Base-by-base conservation (phyloP, 2,329 filamentous ascomycete genomes). In the Penicillium sp. region DNA sequence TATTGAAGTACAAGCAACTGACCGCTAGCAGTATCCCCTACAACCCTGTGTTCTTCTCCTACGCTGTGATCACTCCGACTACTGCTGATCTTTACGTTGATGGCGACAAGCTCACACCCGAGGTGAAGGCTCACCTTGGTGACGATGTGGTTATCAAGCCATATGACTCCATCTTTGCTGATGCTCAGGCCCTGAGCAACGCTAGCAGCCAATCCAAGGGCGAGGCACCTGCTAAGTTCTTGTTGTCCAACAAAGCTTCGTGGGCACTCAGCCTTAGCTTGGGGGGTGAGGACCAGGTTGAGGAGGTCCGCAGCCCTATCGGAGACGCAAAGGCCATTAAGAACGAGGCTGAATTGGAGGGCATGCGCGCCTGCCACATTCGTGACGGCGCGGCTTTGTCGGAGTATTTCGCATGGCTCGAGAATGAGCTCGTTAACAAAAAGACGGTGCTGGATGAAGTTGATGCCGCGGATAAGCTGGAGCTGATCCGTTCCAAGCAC, bases 21-120 rank as follows among this genome's bases (percentile, higher is more conserved):
- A 58, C 51, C 11, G 9, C 49, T 27, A 40, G 40, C 61, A 84
- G 82, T 71, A 97, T 99, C 62, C 90, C 92, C 0, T 99, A 94
- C 78, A 99, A 99, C 70, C 94, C 94, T 0, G 94, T 99, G 48
- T 97, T 99, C 80, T 97, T 97, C 76, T 94, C 93, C 15, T 99
- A 97, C 68, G 93, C 93, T 43, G 83, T 94, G 41, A 79, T 99
- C 59, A 97, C 94, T 2, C 85, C 87, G 1, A 86, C 75, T 11
- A 80, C 85, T 1, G 90, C 88, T 23, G 92, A 87, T 1, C 81
- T 99, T 5, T 99, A 97, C 68, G 80, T 97, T 55, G 89, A 97
- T 68, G 83, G 87, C 12, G 82, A 84, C 14, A 96, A 97, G 73
- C 76, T 97, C 26, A 85, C 82, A 31, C 76, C 82, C 3, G 85